Percentiles rank a stretch among this genome's conserved stretches.
phyloP scores from a whole-genome alignment of 2,329 filamentous ascomycete genomes.

The Orbilia blumenaviensis region DNA sequence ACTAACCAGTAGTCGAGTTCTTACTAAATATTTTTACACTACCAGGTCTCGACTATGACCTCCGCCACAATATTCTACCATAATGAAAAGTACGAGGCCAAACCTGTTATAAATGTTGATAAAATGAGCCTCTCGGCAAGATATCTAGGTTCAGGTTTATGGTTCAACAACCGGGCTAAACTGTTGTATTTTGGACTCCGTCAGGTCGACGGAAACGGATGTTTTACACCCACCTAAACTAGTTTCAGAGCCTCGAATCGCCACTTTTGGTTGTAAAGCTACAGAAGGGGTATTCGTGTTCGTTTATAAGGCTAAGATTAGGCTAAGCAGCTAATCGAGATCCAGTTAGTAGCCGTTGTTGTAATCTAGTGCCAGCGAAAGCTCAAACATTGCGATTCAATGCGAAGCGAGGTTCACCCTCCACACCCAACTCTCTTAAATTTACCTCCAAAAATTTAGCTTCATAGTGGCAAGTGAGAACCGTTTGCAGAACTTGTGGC shows the following conservation, averaged over 20 bases:
- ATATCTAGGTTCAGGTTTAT: too few species aligned
- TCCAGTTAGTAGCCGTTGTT: neutral
- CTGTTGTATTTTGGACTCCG: neutral
- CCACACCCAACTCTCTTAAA: neutral
- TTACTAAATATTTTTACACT: too few species aligned
- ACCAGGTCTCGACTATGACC: neutral
- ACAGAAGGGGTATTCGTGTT: neutral
- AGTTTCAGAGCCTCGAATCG: neutral
- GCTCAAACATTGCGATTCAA: too few species aligned
- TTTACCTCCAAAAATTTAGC: neutral
- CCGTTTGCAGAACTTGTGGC: slow-evolving; percentile 27
- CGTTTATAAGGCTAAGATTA: neutral
- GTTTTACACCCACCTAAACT: neutral
- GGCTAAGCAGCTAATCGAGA: neutral
- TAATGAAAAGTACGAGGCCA: neutral
- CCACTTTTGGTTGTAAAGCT: neutral
- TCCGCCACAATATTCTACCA: neutral
- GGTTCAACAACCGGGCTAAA: neutral
- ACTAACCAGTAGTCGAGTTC: too few species aligned
- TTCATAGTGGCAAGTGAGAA: neutral
- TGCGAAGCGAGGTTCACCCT: slow-evolving; percentile 16
- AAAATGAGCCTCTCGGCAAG: neutral
- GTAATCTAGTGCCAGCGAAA: neutral
- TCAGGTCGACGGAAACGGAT: slow-evolving; percentile 16
- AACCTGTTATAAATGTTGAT: neutral